A percentile compares a stretch with the other conserved stretches of the same genome.
Evolutionary conservation across 805 yeast species (phyloP).

Genomic region (Lipomyces chichibuensis): DNA sequence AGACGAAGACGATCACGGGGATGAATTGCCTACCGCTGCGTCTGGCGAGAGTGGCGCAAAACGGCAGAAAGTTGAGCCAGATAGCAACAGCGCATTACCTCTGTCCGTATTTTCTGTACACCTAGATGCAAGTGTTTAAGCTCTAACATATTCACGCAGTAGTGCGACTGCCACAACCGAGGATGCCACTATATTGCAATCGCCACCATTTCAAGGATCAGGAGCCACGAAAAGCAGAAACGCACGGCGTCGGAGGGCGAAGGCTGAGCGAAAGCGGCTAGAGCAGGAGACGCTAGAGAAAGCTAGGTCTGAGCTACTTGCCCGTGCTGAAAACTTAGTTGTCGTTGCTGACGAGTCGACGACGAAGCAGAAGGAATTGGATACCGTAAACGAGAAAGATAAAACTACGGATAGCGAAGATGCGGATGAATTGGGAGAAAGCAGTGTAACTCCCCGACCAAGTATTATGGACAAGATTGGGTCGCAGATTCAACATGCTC

Average conservation of each 20-base stretch:
- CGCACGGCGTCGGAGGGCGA: constrained; percentile 10
- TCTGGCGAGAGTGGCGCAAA: neutral
- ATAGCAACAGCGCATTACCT: neutral
- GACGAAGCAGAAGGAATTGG: neutral
- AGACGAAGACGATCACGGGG: neutral
- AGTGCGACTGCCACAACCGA: neutral
- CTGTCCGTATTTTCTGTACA: neutral
- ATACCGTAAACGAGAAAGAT: neutral
- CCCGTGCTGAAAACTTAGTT: neutral
- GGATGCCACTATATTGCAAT: neutral
- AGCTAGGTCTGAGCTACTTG: neutral
- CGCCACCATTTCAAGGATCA: constrained; percentile 6
- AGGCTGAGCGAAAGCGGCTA: neutral
- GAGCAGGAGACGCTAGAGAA: neutral
- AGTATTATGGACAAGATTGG: constrained; percentile 13
- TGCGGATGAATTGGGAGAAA: neutral
- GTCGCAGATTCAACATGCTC: constrained; percentile 7
- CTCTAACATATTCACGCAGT: neutral
- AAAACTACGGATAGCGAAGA: neutral
- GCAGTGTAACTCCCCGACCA: neutral
- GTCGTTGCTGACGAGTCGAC: neutral
- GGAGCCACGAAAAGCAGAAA: constrained; percentile 4
- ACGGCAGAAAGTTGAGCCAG: neutral
- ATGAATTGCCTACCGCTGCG: neutral
- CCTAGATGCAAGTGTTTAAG: neutral